Conservation (phyloP, 371 early-diverging fungal genomes). For the Rhizopus sp. region DNA sequence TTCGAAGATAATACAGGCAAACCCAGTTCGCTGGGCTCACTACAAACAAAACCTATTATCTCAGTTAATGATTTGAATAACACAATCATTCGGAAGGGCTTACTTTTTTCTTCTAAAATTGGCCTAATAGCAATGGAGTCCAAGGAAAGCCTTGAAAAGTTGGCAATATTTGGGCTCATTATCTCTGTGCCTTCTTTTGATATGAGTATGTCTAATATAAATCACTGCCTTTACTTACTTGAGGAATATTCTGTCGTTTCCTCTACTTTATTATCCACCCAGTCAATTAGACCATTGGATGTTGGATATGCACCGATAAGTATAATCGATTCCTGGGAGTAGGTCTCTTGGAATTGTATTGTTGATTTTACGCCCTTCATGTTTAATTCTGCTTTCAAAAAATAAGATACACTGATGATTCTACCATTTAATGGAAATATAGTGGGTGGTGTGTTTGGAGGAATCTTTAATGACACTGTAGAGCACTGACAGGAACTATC, state of each 20-base stretch:
- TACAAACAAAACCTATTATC: not conserved
- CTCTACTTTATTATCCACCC: not conserved
- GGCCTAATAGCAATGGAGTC: not conserved
- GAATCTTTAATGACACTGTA: constrained; percentile 9
- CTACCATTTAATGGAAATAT: constrained; percentile 21
- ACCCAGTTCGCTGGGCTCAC: not conserved
- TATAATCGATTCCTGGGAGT: constrained; percentile 16
- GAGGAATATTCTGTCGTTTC: not conserved
- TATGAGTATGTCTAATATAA: not conserved
- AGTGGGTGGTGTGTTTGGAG: constrained; percentile 13
- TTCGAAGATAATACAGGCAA: not conserved
- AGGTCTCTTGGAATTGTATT: constrained; percentile 13
- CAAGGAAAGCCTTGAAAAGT: not conserved
- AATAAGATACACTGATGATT: constrained; percentile 19
- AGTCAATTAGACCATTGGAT: not conserved
- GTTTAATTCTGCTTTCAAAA: constrained; percentile 16
- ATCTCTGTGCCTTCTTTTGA: not conserved
- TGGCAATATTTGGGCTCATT: not conserved
- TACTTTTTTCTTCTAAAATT: constrained; percentile 1
- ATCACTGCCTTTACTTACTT: not conserved
- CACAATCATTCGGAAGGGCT: not conserved
- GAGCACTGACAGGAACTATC: not conserved
- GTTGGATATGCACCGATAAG: constrained; percentile 17
- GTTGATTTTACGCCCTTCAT: constrained; percentile 18
- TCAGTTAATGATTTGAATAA: not conserved